Conservation (phyloP, 2,329 filamentous ascomycete genomes). For the Fusarium sp. region DNA sequence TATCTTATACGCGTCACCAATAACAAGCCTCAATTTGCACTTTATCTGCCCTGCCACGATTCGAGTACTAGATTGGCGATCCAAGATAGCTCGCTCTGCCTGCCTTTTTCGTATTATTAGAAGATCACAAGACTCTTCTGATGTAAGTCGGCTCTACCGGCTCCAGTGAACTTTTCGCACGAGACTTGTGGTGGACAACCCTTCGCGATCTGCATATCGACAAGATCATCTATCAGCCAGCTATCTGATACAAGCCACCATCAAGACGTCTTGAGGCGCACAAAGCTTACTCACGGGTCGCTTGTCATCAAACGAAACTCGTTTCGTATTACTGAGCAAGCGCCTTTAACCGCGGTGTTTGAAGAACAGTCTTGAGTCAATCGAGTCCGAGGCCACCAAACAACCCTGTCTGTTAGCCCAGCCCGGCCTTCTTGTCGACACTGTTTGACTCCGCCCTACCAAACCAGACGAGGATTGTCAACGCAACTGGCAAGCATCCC, state of each 20-base stretch:
- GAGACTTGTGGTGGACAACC: constrained; percentile 10
- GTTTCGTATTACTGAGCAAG: constrained; percentile 16
- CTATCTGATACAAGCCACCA: constrained; percentile 41
- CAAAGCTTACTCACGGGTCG: constrained; percentile 31
- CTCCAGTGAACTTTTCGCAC: constrained; percentile 19
- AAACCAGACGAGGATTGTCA: constrained; percentile 46
- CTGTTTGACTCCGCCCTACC: constrained; percentile 46
- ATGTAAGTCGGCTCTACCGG: constrained; percentile 32
- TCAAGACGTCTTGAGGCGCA: constrained; percentile 10
- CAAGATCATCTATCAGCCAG: constrained; percentile 29
- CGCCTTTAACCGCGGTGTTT: constrained; percentile 28
- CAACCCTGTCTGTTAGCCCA: constrained; percentile 45
- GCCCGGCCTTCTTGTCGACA: constrained; percentile 41
- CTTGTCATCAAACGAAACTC: constrained; percentile 19
- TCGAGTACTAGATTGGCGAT: constrained; percentile 12
- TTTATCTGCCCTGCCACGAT: constrained; percentile 7
- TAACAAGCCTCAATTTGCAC: constrained; percentile 1
- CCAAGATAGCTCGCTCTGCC: constrained; percentile 13
- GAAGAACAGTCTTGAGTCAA: constrained; percentile 16
- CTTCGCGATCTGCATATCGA: constrained; percentile 26
- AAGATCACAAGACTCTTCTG: constrained; percentile 28
- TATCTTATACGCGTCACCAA: constrained; percentile 1
- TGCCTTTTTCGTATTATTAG: constrained; percentile 23
- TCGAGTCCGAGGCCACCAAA: constrained; percentile 35
- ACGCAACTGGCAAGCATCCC: constrained; percentile 47